Percentiles rank a stretch among this genome's conserved stretches.
phyloP scores from a whole-genome alignment of 129 eudicot species.

The Pseudognaphalium luteoalbum region DNA sequence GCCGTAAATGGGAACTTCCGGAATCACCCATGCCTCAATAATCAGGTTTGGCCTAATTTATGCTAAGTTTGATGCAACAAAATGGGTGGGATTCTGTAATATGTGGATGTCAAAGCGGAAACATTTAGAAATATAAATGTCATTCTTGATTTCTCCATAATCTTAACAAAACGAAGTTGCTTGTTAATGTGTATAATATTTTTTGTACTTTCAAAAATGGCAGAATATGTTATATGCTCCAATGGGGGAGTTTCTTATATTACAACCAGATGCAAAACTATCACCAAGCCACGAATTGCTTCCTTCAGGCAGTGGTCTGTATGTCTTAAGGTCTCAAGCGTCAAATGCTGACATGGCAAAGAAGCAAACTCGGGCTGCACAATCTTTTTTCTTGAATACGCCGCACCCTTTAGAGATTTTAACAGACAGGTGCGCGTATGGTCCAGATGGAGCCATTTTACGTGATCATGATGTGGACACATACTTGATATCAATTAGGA shows the following conservation, averaged over 20 bases:
- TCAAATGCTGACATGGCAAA: conserved; percentile 42
- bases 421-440: conserved; percentile 62
- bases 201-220: not conserved
- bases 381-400: conserved; percentile 53
- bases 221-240: conserved; percentile 75
- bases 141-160: not conserved
- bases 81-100: not conserved
- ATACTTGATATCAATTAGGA: conserved; percentile 56
- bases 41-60: conserved; percentile 42
- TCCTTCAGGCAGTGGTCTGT: conserved; percentile 78
- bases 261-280: conserved; percentile 71
- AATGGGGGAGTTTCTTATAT: conserved; percentile 80
- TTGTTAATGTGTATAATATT: not conserved
- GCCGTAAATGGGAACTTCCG: conserved; percentile 75
- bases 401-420: conserved; percentile 88
- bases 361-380: conserved; percentile 62
- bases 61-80: not conserved
- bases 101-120: not conserved
- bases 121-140: not conserved
- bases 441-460: conserved; percentile 60
- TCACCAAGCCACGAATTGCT: conserved; percentile 80
- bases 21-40: conserved; percentile 69
- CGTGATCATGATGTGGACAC: conserved; percentile 84
- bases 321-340: conserved; percentile 45
- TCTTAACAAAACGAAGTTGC: not conserved